Percentiles rank a stretch among this genome's conserved stretches.
Conservation (phyloP, 768 basidiomycete species). For the Macrolepiota dolichaula region DNA sequence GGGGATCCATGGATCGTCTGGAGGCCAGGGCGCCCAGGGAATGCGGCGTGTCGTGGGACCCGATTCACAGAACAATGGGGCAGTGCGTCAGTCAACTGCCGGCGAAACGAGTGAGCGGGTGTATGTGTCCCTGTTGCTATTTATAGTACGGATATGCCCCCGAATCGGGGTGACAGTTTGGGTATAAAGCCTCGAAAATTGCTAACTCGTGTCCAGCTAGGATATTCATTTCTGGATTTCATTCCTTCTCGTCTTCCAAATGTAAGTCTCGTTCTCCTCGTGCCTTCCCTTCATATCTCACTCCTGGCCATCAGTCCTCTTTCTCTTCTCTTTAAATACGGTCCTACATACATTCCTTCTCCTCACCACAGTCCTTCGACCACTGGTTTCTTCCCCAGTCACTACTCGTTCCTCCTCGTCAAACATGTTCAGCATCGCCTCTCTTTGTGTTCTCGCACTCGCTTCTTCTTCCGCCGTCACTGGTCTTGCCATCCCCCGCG, state of each 20-base stretch:
- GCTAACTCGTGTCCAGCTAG: slow-evolving; percentile 6
- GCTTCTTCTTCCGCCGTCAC: slow-evolving; percentile 37
- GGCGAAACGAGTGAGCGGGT: background rate
- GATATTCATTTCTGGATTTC: slow-evolving; percentile 3
- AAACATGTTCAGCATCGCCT: slow-evolving; percentile 36
- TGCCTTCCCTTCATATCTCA: slow-evolving; percentile 27
- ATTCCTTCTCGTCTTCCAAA: slow-evolving; percentile 11
- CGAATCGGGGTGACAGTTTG: background rate
- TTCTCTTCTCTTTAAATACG: slow-evolving; percentile 22
- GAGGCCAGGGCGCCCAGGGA: background rate
- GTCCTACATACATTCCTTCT: slow-evolving; percentile 22
- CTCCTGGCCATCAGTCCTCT: slow-evolving; percentile 16
- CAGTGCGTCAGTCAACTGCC: background rate
- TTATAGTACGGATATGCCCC: slow-evolving; percentile 1
- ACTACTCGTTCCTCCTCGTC: background rate
- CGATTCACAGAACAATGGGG: background rate
- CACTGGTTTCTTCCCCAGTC: background rate
- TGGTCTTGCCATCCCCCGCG: slow-evolving; percentile 37
- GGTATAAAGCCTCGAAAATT: slow-evolving; percentile 8
- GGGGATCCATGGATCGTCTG: background rate
- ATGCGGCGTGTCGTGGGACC: background rate
- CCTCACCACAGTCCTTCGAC: slow-evolving; percentile 26
- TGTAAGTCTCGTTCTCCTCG: slow-evolving; percentile 6
- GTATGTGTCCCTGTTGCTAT: background rate
- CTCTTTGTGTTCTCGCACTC: slow-evolving; percentile 42